These are phyloP conservation scores for Penicillium cinerascens DNA, from an alignment of 495 filamentous ascomycete genomes.

Conservation along the genomic window DNA sequence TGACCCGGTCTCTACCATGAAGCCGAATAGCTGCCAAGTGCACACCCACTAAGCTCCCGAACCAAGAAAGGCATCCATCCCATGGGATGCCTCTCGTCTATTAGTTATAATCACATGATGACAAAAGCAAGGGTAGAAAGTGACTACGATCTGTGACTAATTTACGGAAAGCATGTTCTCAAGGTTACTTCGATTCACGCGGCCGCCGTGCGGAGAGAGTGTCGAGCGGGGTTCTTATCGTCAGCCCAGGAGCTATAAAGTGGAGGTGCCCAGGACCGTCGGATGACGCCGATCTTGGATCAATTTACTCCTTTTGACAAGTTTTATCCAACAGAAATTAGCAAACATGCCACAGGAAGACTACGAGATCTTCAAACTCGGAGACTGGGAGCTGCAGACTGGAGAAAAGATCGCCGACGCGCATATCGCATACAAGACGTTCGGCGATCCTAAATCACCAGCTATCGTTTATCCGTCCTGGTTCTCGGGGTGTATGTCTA, in stretches of 20 bases:
- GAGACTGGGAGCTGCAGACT: conserved; percentile 60
- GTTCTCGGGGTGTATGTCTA: conserved; percentile 57
- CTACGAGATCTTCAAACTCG: conserved; percentile 53
- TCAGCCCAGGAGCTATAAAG: conserved; percentile 9
- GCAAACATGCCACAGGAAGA: conserved; percentile 33
- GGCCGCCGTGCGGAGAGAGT: conserved; percentile 13
- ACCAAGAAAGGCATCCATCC: too few species aligned
- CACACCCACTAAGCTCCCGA: too few species aligned
- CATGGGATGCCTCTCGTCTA: too few species aligned
- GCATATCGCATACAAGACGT: conserved; percentile 66
- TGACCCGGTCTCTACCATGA: too few species aligned
- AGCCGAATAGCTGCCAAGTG: too few species aligned
- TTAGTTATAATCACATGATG: neutral
- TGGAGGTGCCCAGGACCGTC: neutral
- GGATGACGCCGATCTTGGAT: neutral
- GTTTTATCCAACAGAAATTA: neutral
- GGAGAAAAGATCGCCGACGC: conserved; percentile 55
- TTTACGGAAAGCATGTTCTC: neutral
- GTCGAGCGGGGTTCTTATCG: conserved; percentile 20
- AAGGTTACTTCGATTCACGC: conserved; percentile 5
- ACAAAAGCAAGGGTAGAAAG: neutral
- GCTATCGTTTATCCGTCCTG: conserved; percentile 69
- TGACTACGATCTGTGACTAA: conserved; percentile 1
- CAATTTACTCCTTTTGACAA: neutral
- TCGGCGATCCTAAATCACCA: conserved; percentile 58